A percentile compares a stretch with the other conserved stretches of the same genome.
Evolutionary conservation across 345 rosid species (phyloP).

Genomic region (Punica granatum): DNA sequence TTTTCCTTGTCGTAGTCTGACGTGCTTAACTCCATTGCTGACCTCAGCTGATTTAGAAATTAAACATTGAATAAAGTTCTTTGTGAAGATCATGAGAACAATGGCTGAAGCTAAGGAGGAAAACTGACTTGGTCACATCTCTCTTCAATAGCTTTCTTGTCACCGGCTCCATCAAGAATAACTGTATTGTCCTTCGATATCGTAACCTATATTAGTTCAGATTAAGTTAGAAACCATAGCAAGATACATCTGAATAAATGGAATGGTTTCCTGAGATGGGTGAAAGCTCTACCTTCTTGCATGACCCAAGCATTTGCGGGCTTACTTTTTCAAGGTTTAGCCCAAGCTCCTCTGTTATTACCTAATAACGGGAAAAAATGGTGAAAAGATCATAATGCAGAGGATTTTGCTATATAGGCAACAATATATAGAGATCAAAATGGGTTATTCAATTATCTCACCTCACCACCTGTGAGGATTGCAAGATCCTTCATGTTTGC

Average conservation of each 20-base stretch:
- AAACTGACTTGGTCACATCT: constrained; percentile 75
- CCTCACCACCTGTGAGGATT: constrained; percentile 81
- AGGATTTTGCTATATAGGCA: too few relatives aligned
- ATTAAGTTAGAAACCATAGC: too few relatives aligned
- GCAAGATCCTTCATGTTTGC: constrained; percentile 82
- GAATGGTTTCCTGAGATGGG: too few relatives aligned
- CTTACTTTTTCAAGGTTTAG: constrained; percentile 86
- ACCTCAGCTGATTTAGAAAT: constrained; percentile 43
- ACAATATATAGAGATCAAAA: too few relatives aligned
- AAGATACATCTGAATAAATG: too few relatives aligned
- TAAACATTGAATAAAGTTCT: too few relatives aligned
- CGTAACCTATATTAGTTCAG: constrained; percentile 29
- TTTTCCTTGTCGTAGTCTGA: constrained; percentile 94
- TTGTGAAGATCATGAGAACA: too few relatives aligned
- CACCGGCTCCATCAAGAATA: constrained; percentile 89
- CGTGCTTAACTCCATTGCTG: constrained; percentile 63
- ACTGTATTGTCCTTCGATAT: constrained; percentile 90
- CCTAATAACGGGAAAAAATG: constrained; percentile 35
- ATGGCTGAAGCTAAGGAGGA: too few relatives aligned
- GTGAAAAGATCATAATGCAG: too few relatives aligned
- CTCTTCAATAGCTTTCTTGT: constrained; percentile 77
- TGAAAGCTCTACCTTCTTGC: constrained; percentile 60
- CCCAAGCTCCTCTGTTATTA: constrained; percentile 91
- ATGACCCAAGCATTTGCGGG: constrained; percentile 68
- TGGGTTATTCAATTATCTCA: constrained; percentile 12